A percentile compares a stretch with the other conserved stretches of the same genome.
Evolutionary conservation across 2,329 filamentous ascomycete genomes (phyloP).

Genomic region (Penicillium fuscoglaucum): DNA sequence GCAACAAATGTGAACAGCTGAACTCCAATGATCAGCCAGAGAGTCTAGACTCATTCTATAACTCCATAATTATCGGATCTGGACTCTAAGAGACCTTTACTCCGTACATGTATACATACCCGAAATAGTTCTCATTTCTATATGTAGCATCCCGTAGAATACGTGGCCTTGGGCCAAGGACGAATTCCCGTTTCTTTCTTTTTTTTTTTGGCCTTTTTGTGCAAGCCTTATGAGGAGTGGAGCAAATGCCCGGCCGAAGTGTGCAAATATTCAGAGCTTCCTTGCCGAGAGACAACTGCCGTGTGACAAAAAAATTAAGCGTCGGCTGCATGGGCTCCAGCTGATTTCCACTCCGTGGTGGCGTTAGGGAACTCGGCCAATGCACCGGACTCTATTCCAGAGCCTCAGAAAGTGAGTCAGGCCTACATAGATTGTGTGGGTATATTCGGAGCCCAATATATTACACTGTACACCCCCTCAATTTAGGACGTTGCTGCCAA

Average conservation of each 20-base stretch:
- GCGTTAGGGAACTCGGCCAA: conserved; percentile 14
- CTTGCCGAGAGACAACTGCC: conserved; percentile 1
- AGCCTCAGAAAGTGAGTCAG: neutral
- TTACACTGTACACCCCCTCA: neutral
- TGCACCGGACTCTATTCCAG: neutral
- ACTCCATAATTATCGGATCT: neutral
- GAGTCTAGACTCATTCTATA: conserved; percentile 6
- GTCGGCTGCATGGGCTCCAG: conserved; percentile 16
- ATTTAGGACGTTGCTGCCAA: neutral
- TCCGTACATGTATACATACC: neutral
- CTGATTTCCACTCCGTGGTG: conserved; percentile 14
- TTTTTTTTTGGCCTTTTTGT: neutral
- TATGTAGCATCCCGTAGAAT: conserved; percentile 1
- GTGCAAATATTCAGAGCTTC: neutral
- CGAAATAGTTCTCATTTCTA: neutral
- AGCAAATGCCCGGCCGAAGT: neutral
- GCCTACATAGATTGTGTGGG: neutral
- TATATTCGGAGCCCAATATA: neutral
- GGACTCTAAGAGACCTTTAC: conserved; percentile 4
- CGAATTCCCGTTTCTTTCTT: neutral
- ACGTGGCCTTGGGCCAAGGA: conserved; percentile 3
- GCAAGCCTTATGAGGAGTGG: neutral
- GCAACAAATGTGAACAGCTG: neutral
- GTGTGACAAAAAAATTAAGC: conserved; percentile 11
- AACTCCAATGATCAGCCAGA: neutral